These are phyloP conservation scores for Truncatella angustata DNA, from an alignment of 2,329 filamentous ascomycete genomes.

Conservation along the genomic window DNA sequence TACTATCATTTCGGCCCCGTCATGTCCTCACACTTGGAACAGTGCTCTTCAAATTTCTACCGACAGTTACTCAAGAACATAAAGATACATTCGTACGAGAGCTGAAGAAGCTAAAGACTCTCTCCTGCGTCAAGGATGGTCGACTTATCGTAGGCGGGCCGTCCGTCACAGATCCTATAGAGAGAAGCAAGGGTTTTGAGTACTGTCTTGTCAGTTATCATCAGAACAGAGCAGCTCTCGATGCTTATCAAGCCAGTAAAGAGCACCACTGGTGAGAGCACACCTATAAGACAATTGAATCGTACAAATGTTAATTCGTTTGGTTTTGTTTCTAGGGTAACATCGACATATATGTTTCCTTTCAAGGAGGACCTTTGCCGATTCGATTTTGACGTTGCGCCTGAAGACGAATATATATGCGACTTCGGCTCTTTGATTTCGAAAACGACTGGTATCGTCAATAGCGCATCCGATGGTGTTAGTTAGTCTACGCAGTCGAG, in stretches of 20 bases:
- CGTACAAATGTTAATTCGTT: not conserved
- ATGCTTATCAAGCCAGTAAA: constrained; percentile 49
- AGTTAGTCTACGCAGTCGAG: too few species aligned
- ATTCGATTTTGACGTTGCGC: constrained; percentile 50
- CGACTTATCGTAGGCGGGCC: constrained; percentile 51
- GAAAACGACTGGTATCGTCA: not conserved
- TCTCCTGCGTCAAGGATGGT: constrained; percentile 46
- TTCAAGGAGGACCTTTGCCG: constrained; percentile 51
- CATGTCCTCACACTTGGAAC: too few species aligned
- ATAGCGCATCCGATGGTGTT: too few species aligned
- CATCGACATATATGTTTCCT: constrained; percentile 48
- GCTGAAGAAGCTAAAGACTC: constrained; percentile 44
- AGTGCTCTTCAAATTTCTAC: constrained; percentile 51
- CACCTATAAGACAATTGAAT: not conserved
- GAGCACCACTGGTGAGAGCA: constrained; percentile 47
- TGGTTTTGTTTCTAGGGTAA: constrained; percentile 37
- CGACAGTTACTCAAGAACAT: constrained; percentile 38
- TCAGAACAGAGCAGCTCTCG: constrained; percentile 40
- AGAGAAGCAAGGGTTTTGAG: constrained; percentile 52
- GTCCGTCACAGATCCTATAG: constrained; percentile 49
- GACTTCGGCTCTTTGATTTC: not conserved
- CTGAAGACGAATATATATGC: constrained; percentile 1
- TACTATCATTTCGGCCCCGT: not conserved
- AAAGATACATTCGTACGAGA: constrained; percentile 43
- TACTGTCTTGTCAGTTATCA: constrained; percentile 53